Evolutionary conservation across 768 basidiomycete genomes (phyloP).

Genomic region (Russula foetens): DNA sequence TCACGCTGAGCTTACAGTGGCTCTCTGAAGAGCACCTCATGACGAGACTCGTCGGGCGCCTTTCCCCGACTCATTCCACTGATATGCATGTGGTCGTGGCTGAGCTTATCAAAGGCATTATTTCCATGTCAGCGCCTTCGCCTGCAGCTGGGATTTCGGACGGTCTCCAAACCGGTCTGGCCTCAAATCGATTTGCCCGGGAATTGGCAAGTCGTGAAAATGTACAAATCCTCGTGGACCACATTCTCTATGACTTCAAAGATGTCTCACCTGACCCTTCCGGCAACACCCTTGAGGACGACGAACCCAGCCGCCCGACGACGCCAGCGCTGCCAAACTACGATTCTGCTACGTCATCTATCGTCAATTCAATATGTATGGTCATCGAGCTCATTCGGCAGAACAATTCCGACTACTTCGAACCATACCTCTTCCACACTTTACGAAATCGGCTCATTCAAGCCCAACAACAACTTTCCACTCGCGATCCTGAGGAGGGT

Average conservation of each 20-base stretch:
- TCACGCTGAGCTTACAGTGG: conserved; percentile 54
- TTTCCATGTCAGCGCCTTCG: conserved; percentile 87
- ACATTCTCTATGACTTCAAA: conserved; percentile 65
- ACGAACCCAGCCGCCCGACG: conserved; percentile 16
- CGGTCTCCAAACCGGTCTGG: conserved; percentile 58
- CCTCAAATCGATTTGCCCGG: conserved; percentile 82
- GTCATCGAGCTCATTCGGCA: conserved; percentile 92
- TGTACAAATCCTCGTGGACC: conserved; percentile 61
- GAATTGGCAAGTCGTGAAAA: conserved; percentile 73
- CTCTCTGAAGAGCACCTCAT: conserved; percentile 79
- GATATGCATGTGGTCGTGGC: conserved; percentile 81
- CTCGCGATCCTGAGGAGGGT: conserved; percentile 45
- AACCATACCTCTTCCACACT: conserved; percentile 94
- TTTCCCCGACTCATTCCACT: conserved; percentile 67
- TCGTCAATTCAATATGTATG: conserved; percentile 80
- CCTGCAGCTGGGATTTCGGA: conserved; percentile 68
- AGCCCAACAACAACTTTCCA: conserved; percentile 61
- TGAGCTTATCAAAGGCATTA: conserved; percentile 90
- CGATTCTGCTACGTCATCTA: conserved; percentile 63
- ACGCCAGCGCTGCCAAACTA: conserved; percentile 34
- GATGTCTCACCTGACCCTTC: neutral
- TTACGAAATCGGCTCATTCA: conserved; percentile 84
- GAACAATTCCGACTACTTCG: conserved; percentile 98
- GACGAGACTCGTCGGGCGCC: conserved; percentile 66
- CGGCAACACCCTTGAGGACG: conserved; percentile 14